A percentile compares a stretch with the other conserved stretches of the same genome.
Evolutionary conservation across 352 stramenopile genomes (phyloP).

Genomic region (Phytopythium mirpurense): DNA sequence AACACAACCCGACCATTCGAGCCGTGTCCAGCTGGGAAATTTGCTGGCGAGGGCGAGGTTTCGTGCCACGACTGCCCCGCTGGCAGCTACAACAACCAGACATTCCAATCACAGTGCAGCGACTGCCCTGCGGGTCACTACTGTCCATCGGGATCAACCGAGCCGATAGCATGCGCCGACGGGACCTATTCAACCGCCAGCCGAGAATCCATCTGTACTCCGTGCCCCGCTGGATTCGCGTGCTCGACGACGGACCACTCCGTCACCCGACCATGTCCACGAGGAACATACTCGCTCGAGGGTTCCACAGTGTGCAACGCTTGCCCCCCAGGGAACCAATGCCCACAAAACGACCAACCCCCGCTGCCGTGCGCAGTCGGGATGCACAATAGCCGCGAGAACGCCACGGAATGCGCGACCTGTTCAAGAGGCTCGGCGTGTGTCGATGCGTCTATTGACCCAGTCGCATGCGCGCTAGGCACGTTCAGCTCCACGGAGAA

Average conservation of each 20-base stretch:
- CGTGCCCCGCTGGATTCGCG: background rate
- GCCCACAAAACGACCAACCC: background rate
- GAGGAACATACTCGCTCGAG: background rate
- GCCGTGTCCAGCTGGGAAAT: constrained; percentile 51
- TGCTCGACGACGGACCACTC: background rate
- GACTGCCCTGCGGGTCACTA: constrained; percentile 44
- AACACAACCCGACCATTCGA: constrained; percentile 9
- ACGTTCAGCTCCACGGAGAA: background rate
- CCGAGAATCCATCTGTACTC: background rate
- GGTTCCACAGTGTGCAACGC: background rate
- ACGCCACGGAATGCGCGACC: background rate
- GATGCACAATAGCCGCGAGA: background rate
- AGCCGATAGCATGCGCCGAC: constrained; percentile 23
- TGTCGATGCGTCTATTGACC: constrained; percentile 5
- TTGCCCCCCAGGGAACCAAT: background rate
- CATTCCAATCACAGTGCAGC: constrained; percentile 19
- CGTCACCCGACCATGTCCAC: background rate
- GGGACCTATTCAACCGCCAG: constrained; percentile 25
- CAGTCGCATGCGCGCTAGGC: background rate
- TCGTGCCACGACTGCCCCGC: constrained; percentile 43
- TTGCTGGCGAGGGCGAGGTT: constrained; percentile 23
- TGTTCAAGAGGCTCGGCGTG: constrained; percentile 45
- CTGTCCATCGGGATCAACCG: constrained; percentile 25
- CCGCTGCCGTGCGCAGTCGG: background rate
- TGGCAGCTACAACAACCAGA: constrained; percentile 28